Evolutionary conservation across 2,329 filamentous ascomycete genomes (phyloP), one percentile per base, ranked within the genome.

Genomic region (Sporothrix brunneoviolacea): DNA sequence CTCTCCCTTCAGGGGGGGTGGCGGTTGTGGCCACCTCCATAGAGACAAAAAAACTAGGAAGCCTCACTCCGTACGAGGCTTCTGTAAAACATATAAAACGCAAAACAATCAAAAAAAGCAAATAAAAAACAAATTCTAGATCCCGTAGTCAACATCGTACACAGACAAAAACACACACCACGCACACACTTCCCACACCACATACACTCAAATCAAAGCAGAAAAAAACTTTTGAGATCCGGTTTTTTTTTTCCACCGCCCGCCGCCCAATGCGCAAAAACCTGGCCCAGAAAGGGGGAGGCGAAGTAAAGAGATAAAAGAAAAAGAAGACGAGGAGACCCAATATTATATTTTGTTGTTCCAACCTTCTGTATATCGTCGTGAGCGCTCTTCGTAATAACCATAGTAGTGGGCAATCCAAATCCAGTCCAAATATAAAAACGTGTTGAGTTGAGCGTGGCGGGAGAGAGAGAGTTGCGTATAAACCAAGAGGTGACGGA

Each of bases 401-500:
- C 47, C 47, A 36, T 41, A 28, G 32, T 36, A 27, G 18, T 18
- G 33, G 45, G 27, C 45, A 48, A 48, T 48, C 45, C 45, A 48
- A 36, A 39, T 35, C 45, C 16, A 16, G n/a, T n/a, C n/a, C n/a
- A n/a, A 24, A 36, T 12, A 41, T 18, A 30, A 13, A 16, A 27
- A 24, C 16, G 30, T 13, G 32, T 30, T 33, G 28, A 36, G 5
- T 16, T 5, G 38, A 19, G 12, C 16, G 22, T 19, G 18, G 16
- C 16, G 8, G n/a, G 27, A n/a, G 22, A 22, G 28, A 6, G 35
- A 24, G 15, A 36, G n/a, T 27, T 36, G n/a, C n/a, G n/a, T n/a
- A n/a, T n/a, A n/a, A n/a, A n/a, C n/a, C n/a, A n/a, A n/a, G n/a
- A n/a, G n/a, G n/a, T 10, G 24, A 10, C 6, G 24, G 24, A 18